Percentiles rank a stretch among this genome's conserved stretches.
These are phyloP conservation scores for Pleurotus pulmonarius DNA, from an alignment of 768 basidiomycete species.

Conservation along the genomic window DNA sequence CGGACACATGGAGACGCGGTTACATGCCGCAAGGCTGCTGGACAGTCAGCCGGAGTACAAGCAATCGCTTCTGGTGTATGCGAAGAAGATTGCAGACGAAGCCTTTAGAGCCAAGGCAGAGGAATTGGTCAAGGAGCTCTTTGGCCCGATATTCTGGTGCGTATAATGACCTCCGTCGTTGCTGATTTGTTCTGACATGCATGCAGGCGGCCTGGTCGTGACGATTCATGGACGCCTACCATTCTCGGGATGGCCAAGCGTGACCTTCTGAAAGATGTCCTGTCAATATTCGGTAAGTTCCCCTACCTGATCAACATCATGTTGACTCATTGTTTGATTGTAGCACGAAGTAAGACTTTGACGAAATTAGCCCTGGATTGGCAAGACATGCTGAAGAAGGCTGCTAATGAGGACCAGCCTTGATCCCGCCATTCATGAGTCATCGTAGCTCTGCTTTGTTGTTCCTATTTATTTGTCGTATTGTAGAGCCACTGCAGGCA, in stretches of 20 bases:
- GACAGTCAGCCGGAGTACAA: slow-evolving; percentile 88
- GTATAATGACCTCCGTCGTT: slow-evolving; percentile 19
- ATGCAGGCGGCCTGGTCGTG: slow-evolving; percentile 64
- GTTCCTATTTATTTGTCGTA: no score
- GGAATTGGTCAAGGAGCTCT: slow-evolving; percentile 86
- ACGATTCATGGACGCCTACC: slow-evolving; percentile 63
- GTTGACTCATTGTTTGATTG: neutral
- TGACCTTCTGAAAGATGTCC: slow-evolving; percentile 78
- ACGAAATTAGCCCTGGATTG: slow-evolving; percentile 75
- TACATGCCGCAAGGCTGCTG: slow-evolving; percentile 69
- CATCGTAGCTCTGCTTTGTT: no score
- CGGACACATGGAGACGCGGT: slow-evolving; percentile 81
- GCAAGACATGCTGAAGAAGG: slow-evolving; percentile 76
- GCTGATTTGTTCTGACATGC: slow-evolving; percentile 9
- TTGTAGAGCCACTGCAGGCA: no score
- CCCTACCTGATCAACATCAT: neutral
- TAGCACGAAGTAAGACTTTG: slow-evolving; percentile 74
- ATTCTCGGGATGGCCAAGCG: slow-evolving; percentile 75
- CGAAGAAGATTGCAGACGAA: slow-evolving; percentile 85
- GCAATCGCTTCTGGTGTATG: slow-evolving; percentile 69
- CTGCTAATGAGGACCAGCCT: slow-evolving; percentile 44
- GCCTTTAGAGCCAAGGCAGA: slow-evolving; percentile 86
- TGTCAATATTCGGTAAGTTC: slow-evolving; percentile 67
- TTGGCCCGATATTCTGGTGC: slow-evolving; percentile 88
- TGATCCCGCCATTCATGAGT: neutral